phyloP scores from a whole-genome alignment of 495 filamentous ascomycete species.

The Penicillium odoratum region DNA sequence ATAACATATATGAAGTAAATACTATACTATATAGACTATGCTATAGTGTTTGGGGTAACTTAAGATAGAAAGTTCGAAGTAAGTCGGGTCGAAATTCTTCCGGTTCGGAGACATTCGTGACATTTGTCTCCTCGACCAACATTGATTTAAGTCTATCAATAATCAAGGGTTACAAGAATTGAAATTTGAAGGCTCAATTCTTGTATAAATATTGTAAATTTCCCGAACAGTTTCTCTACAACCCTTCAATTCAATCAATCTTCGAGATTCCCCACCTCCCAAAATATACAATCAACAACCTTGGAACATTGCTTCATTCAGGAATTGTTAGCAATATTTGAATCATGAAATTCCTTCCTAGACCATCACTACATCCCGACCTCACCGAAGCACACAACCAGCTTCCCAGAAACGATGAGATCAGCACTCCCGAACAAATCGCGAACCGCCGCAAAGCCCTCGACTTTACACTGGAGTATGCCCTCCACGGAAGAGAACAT shows the following conservation, averaged over 20 bases:
- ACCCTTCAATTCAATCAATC: too few relatives aligned
- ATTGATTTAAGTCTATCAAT: not conserved
- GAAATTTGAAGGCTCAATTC: not conserved
- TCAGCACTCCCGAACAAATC: conserved; percentile 6
- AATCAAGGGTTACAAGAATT: not conserved
- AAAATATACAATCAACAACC: not conserved
- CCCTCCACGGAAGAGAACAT: conserved; percentile 1
- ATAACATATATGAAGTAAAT: too few relatives aligned
- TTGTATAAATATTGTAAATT: not conserved
- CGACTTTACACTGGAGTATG: conserved; percentile 2
- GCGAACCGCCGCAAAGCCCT: not conserved
- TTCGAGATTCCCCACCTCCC: not conserved
- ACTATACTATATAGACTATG: too few relatives aligned
- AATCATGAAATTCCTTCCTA: not conserved
- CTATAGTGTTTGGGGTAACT: not conserved
- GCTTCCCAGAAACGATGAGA: not conserved
- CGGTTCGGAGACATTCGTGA: not conserved
- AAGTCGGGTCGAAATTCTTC: not conserved
- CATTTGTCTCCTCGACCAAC: not conserved
- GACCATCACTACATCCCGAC: not conserved
- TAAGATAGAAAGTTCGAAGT: not conserved
- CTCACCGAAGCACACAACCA: conserved; percentile 3
- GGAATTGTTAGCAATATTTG: not conserved
- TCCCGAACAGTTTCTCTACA: not conserved
- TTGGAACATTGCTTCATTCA: not conserved